Evolutionary conservation across 345 rosid genomes (phyloP), one percentile per base, ranked within the genome.

Genomic region (Salix arbutifolia): DNA sequence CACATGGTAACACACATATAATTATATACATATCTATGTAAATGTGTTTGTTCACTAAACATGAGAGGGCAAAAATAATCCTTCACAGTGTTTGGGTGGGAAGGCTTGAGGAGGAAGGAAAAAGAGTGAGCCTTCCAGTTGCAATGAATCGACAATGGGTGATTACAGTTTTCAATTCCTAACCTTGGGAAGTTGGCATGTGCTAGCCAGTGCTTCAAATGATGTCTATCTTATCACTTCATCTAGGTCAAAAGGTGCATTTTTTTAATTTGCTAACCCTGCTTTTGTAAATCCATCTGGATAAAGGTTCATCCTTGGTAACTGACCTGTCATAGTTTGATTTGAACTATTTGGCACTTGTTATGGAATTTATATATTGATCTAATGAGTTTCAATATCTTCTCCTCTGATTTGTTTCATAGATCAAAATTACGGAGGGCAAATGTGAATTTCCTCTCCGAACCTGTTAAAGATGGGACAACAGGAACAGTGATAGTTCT

Each of bases 401-500:
- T 21, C 52, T 42, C 26, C 28, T 65, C 71, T 53, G 65, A 19
- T 40, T 42, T 79, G 69, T 78, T 78, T 69, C 67, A 1, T 78
- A 91, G 97, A 87, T 76, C 91, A 76, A 95, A 95, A 84, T 80
- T 95, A 78, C 80, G 67, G 19, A 88, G 93, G 75, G 99, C 97
- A 69, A 90, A 93, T 82, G 94, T 93, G 72, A 85, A 86, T 81
- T 95, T 93, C 85, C 91, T 92, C 70, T 95, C 99, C 74, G 87
- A 84, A 40, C 91, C 97, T 37, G 86, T 93, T 73, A 90, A 86
- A 83, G 99, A 91, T 79, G 98, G 97, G 74, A 93, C 99, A 30
- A 95, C 97, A 0, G 99, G 99, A 81, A 93, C 99, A 6, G 99
- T 95, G 82, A 95, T 95, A 67, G 97, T 95, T 84, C 92, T 95